phyloP scores from a whole-genome alignment of 306 rosid genomes.

The Phaseolus lunatus region DNA sequence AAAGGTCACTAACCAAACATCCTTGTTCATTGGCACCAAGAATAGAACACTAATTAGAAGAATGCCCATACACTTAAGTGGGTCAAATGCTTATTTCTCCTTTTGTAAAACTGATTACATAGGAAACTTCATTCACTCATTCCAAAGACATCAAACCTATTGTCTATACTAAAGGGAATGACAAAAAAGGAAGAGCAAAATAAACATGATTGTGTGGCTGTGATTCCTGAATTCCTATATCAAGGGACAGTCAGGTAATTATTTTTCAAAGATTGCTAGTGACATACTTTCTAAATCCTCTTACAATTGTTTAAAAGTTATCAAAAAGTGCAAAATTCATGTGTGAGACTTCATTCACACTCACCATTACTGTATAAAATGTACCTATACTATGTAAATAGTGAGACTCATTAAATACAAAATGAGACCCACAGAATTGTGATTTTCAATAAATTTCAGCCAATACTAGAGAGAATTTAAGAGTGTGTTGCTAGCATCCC shows the following conservation, averaged over 20 bases:
- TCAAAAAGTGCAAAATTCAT: too few relatives aligned
- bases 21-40: background rate
- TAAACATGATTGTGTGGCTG: background rate
- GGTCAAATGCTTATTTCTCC: slow-evolving; percentile 6
- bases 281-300: background rate
- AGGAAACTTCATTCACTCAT: background rate
- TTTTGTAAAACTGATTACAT: background rate
- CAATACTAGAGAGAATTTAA: background rate
- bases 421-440: background rate
- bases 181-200: background rate
- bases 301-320: too few relatives aligned
- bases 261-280: background rate
- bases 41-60: background rate
- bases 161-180: background rate
- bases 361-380: background rate
- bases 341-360: background rate
- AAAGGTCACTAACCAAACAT: slow-evolving; percentile 8
- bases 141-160: background rate
- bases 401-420: background rate
- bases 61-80: slow-evolving; percentile 21
- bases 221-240: background rate
- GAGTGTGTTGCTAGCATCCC: background rate
- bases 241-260: background rate
- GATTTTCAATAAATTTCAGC: background rate
- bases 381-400: background rate